Percentiles rank a stretch among this genome's conserved stretches.
Conservation (phyloP, 345 rosid species). For the Eutrema heterophyllum region DNA sequence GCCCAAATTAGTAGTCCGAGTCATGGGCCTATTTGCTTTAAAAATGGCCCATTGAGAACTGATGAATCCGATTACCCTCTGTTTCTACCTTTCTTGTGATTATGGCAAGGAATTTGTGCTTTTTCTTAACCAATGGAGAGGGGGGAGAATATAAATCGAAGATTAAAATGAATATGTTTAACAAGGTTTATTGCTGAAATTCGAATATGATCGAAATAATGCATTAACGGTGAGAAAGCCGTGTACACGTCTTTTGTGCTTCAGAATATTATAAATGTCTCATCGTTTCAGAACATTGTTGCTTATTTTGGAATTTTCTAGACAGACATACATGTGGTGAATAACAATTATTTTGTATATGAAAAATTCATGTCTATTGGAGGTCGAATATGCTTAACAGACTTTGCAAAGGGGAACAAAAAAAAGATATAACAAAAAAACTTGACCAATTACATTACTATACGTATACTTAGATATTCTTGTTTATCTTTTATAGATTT, state of each 20-base stretch:
- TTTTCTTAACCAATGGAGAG: constrained; percentile 2
- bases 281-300: constrained; percentile 28
- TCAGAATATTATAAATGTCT: constrained; percentile 31
- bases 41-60: neutral
- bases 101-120: constrained; percentile 19
- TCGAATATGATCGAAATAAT: constrained; percentile 15
- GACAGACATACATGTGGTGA: constrained; percentile 22
- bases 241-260: constrained; percentile 32
- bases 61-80: neutral
- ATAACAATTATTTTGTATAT: neutral
- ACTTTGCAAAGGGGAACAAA: neutral
- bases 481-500: constrained; percentile 28
- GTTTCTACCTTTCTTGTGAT: neutral
- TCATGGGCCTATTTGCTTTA: neutral
- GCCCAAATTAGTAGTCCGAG: neutral
- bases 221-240: constrained; percentile 29
- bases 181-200: neutral
- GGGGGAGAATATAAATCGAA: neutral
- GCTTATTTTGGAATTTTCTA: constrained; percentile 21
- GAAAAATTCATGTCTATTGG: neutral
- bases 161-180: neutral
- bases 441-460: constrained; percentile 21
- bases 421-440: neutral
- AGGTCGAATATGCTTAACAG: constrained; percentile 25
- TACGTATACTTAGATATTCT: constrained; percentile 27